A percentile compares a stretch with the other conserved stretches of the same genome.
Conservation (phyloP, 305 asterid genomes). For the Rubia peregrina region DNA sequence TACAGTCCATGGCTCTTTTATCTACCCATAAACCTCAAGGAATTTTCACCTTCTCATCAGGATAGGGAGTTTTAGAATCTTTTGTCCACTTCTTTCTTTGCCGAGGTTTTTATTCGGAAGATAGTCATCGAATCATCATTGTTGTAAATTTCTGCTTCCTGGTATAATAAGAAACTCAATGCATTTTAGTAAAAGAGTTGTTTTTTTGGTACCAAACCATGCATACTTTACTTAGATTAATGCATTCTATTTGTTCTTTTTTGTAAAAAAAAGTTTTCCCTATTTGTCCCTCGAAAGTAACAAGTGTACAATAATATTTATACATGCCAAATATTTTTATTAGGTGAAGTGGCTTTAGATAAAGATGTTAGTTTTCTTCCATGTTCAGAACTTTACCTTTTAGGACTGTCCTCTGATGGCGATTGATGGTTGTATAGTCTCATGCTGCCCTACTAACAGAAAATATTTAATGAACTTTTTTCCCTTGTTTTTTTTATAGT, state of each 20-base stretch:
- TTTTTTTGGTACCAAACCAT: neutral
- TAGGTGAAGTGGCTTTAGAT: neutral
- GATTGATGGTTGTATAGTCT: neutral
- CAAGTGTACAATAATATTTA: neutral
- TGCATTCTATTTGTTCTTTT: neutral
- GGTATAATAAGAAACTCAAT: neutral
- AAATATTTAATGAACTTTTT: neutral
- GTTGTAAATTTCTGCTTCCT: neutral
- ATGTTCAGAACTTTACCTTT: neutral
- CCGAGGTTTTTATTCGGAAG: neutral
- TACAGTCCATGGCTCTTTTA: neutral
- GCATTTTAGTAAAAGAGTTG: neutral
- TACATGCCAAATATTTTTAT: neutral
- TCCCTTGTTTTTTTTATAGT: neutral
- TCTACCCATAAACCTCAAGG: neutral
- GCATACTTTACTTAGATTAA: neutral
- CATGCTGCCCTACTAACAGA: neutral
- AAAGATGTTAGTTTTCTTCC: neutral
- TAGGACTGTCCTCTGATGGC: neutral
- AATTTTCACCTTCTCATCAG: neutral
- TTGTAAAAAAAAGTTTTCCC: neutral
- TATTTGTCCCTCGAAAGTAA: neutral
- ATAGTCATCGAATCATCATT: neutral
- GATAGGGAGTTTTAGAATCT: neutral
- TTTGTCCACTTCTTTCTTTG: neutral